Evolutionary conservation across 441 rosid species (phyloP).

Genomic region (Eruca vesicaria): DNA sequence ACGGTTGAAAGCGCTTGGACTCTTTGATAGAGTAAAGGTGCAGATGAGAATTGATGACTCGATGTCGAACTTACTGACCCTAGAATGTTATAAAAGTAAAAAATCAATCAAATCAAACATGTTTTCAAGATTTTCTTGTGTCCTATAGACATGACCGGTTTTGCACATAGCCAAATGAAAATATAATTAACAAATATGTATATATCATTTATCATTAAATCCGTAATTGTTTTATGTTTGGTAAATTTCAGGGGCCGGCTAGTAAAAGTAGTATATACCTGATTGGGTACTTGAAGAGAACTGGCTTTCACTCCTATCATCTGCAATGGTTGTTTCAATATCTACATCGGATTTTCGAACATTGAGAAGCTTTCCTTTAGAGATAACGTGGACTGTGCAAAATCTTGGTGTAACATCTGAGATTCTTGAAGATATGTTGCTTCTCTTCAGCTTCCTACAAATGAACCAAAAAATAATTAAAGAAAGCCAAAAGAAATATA

Average conservation of each 20-base stretch:
- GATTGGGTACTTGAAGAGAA: conserved; percentile 43
- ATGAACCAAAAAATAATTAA: not conserved
- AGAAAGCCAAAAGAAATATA: not conserved
- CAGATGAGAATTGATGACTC: conserved; percentile 33
- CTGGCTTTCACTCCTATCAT: conserved; percentile 47
- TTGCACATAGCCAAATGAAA: not conserved
- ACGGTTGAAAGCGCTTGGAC: conserved; percentile 33
- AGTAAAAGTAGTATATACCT: conserved; percentile 37
- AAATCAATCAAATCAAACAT: not conserved
- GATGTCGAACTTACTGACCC: conserved; percentile 30
- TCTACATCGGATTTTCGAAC: conserved; percentile 77
- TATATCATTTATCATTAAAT: not conserved
- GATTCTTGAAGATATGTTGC: conserved; percentile 59
- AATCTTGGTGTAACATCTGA: conserved; percentile 55
- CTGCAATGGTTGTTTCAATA: conserved; percentile 51
- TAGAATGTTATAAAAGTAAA: not conserved
- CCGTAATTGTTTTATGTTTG: not conserved
- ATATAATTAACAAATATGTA: not conserved
- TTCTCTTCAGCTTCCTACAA: conserved; percentile 45
- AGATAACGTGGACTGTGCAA: conserved; percentile 74
- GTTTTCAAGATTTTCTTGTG: not conserved
- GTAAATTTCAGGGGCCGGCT: not conserved
- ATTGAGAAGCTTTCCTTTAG: conserved; percentile 69
- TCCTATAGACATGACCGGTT: not conserved
- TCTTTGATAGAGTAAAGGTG: conserved; percentile 35